A percentile compares a stretch with the other conserved stretches of the same genome.
These are phyloP conservation scores for Penicillium canescens DNA, from an alignment of 495 filamentous ascomycete genomes.

Conservation along the genomic window DNA sequence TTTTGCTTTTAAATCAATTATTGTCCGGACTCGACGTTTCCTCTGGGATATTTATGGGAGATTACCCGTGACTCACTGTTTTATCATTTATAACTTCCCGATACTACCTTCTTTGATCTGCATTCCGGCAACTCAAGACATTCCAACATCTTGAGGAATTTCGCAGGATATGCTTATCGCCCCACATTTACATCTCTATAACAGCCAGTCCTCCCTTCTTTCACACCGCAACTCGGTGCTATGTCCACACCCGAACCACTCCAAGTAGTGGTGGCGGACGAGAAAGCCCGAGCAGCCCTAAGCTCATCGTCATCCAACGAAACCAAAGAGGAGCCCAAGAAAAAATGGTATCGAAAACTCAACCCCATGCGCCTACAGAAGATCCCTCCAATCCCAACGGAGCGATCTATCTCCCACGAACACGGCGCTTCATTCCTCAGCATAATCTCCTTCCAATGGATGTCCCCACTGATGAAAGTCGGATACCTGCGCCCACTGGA, in stretches of 20 bases:
- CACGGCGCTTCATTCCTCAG: slow-evolving; percentile 56
- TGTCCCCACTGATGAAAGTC: slow-evolving; percentile 56
- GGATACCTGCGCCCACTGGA: slow-evolving; percentile 87
- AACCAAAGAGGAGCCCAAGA: slow-evolving; percentile 26
- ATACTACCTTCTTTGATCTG: no score
- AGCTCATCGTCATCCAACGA: slow-evolving; percentile 20
- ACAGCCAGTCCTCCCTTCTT: not conserved
- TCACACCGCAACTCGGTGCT: not conserved
- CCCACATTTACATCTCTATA: not conserved
- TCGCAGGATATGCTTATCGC: not conserved
- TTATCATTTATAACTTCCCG: not conserved
- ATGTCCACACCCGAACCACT: slow-evolving; percentile 23
- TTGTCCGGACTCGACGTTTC: no score
- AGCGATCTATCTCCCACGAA: slow-evolving; percentile 51
- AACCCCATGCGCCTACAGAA: slow-evolving; percentile 56
- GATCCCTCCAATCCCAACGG: slow-evolving; percentile 53
- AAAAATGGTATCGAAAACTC: slow-evolving; percentile 52
- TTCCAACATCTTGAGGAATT: not conserved
- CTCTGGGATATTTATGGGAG: not conserved
- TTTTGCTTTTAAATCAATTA: not conserved
- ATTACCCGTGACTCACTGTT: not conserved
- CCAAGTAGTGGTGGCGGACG: slow-evolving; percentile 17
- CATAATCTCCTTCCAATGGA: slow-evolving; percentile 60
- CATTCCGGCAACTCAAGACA: no score
- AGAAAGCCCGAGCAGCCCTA: slow-evolving; percentile 15